Conservation (phyloP, 2,329 filamentous ascomycete genomes). For the Fusarium proliferatum region DNA sequence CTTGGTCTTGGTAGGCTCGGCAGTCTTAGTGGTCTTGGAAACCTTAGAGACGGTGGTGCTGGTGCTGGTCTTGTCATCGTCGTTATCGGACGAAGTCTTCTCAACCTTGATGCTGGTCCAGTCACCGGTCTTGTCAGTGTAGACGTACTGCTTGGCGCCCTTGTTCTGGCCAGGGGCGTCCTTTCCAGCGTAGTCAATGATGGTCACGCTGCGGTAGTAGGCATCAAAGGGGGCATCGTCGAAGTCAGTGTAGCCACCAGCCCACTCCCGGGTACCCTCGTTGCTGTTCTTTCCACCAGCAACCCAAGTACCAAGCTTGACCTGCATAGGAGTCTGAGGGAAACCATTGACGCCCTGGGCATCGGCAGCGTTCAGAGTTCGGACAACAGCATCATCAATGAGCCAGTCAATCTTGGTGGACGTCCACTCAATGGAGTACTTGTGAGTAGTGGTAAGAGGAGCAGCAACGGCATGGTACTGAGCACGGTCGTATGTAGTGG, state of each 20-base stretch:
- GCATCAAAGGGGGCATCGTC: conserved; percentile 62
- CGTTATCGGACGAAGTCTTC: conserved; percentile 49
- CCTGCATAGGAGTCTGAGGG: conserved; percentile 79
- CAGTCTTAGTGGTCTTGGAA: conserved; percentile 31
- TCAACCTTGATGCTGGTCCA: conserved; percentile 64
- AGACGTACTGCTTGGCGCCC: conserved; percentile 64
- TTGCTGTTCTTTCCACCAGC: conserved; percentile 68
- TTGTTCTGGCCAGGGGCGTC: conserved; percentile 49
- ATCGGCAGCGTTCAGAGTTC: conserved; percentile 69
- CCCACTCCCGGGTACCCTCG: conserved; percentile 77
- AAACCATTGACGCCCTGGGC: conserved; percentile 69
- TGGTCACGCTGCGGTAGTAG: conserved; percentile 67
- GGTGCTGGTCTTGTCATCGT: conserved; percentile 35
- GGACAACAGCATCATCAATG: conserved; percentile 70
- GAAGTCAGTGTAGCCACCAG: conserved; percentile 71
- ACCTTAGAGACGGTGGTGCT: conserved; percentile 28
- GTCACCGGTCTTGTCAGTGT: conserved; percentile 60
- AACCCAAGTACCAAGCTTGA: conserved; percentile 77
- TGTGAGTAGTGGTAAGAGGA: conserved; percentile 70
- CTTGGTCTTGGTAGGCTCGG: conserved; percentile 32
- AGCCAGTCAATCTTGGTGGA: conserved; percentile 71
- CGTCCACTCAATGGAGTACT: conserved; percentile 77
- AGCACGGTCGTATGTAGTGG: conserved; percentile 76
- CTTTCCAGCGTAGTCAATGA: conserved; percentile 66
- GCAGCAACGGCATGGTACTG: conserved; percentile 67